Base-by-base conservation (phyloP, 108 stramenopile genomes). In the Asterionellopsis glacialis region DNA sequence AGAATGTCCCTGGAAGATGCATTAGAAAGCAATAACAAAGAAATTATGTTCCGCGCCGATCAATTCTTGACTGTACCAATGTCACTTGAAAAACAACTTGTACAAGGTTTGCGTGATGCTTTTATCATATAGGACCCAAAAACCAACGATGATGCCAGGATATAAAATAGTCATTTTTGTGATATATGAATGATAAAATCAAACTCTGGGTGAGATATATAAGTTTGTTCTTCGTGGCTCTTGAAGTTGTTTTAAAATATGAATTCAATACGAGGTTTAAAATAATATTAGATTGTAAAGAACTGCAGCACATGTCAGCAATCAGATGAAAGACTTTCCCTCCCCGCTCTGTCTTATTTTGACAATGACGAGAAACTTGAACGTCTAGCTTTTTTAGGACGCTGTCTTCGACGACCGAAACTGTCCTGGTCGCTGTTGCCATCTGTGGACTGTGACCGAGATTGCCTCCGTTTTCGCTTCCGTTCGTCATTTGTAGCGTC, bases 1-100 rank as follows among this genome's bases (percentile, higher is more conserved):
- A 61, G 47, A 51, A 65, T 65, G 64, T 49, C 68, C n/a, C 45
- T 75, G 18, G 74, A 75, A 54, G 74, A 75, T 66, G 74, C 74
- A 2, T 63, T 75, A 59, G 64, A 61, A 49, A 55, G 51, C 15
- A 47, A 54, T 40, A 57, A 49, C 16, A 40, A 24, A 9, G 59
- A 74, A 40, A 50, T 74, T 10, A 13, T 74, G 64, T 43, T 74
- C n/a, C 51, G 51, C 13, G 55, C 58, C 1, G 44, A 65, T n/a
- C 24, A 19, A 9, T 75, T 45, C 43, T 40, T 75, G 14, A 41
- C 27, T 24, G 67, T 75, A 25, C 74, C 74, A 16, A 23, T 45
- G 0, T 26, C 42, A 11, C 41, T 75, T 38, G 74, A 75, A 42
- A 25, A 70, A 10, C 65, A 66, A 56, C 51, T 75, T 12, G 27